Evolutionary conservation across 176 grass and related monocot species (phyloP), one percentile per base, ranked within the genome.

Genomic region (Alopecurus myosuroides): DNA sequence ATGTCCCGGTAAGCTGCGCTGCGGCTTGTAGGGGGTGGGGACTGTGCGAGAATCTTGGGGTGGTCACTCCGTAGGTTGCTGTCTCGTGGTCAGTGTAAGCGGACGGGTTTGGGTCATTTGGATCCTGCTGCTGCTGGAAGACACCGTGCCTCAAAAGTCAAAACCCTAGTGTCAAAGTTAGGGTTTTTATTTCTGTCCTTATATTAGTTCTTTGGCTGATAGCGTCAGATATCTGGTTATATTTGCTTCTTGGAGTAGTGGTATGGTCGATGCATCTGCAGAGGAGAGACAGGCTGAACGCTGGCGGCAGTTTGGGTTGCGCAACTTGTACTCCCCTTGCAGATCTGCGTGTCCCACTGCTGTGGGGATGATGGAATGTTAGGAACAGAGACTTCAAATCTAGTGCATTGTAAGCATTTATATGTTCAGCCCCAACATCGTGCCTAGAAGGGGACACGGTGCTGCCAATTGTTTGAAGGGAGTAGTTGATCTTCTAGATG

Each of bases 11-110:
- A 20, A 41, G 53, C 30, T 72, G 42, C 40, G 44, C 52, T 42
- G 2, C 22, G 64, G 26, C 10, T n/a, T 7, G 25, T 45, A 44
- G 88, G 78, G 79, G 40, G 34, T 35, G 34, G 63, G 17, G 78
- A 72, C 51, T 77, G 73, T 18, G 18, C 15, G 26, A 15, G 79
- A 84, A 84, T 88, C 76, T 88, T 71, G 18, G 19, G 30, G 29
- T 40, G 25, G 49, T 41, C 7, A 1, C 12, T 26, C 50, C 35
- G 42, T 18, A 1, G 19, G 23, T 0, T 72, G 65, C 49, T 71
- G 60, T n/a, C 58, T 76, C 40, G 19, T 8, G 72, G 39, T 5
- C 0, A 49, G 29, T 40, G 20, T 77, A 7, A 55, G 45, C 62
- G 73, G n/a, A n/a, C 19, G 19, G 14, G 41, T 53, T 52, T 44